Conservation (phyloP, 2,329 filamentous ascomycete genomes). For the Elsinoe necatrix region DNA sequence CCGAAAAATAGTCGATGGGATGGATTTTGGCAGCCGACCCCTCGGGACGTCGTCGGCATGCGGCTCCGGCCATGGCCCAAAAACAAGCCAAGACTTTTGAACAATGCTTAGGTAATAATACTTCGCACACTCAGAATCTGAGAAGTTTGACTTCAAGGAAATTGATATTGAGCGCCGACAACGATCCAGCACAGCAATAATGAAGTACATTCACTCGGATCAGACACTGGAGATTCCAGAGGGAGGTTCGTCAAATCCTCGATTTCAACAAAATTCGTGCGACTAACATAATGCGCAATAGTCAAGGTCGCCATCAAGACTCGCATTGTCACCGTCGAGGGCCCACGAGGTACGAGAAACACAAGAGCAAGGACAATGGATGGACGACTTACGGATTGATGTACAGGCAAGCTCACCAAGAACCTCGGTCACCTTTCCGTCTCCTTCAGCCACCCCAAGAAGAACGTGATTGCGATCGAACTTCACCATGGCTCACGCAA, state of each 20-base stretch:
- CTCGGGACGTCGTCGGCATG: not conserved
- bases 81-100: not conserved
- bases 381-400: slow-evolving; percentile 22
- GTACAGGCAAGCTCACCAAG: slow-evolving; percentile 84
- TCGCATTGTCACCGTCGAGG: slow-evolving; percentile 91
- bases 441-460: slow-evolving; percentile 83
- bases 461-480: slow-evolving; percentile 87
- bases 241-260: slow-evolving; percentile 65
- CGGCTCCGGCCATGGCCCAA: not conserved
- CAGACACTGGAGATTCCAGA: slow-evolving; percentile 93
- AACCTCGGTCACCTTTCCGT: slow-evolving; percentile 94
- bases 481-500: slow-evolving; percentile 98
- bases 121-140: not conserved
- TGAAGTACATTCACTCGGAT: slow-evolving; percentile 99
- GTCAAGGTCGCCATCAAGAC: slow-evolving; percentile 99
- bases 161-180: slow-evolving; percentile 12
- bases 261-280: slow-evolving; percentile 20
- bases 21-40: not conserved
- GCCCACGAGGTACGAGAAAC: slow-evolving; percentile 64
- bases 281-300: slow-evolving; percentile 36
- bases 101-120: not conserved
- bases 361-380: slow-evolving; percentile 12
- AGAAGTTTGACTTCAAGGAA: slow-evolving; percentile 2
- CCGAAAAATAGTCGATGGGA: not conserved
- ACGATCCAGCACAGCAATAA: slow-evolving; percentile 51